phyloP scores from a whole-genome alignment of 2,329 filamentous ascomycete genomes.

The Fusarium aywerte region DNA sequence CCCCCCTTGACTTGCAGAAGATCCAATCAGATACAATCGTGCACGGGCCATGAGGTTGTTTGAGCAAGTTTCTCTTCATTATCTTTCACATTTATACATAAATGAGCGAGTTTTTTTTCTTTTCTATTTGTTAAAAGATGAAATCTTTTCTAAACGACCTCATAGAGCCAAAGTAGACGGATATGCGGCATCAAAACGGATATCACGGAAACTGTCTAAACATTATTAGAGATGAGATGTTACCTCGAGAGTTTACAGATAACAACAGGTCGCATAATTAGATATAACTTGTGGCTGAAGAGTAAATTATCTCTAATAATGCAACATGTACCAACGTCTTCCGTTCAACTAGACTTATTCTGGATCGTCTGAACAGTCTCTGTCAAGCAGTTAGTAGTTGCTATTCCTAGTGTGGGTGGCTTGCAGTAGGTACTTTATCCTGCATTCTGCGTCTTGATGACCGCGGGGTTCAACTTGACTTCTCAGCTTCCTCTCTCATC shows the following conservation, averaged over 20 bases:
- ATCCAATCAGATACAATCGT: constrained; percentile 32
- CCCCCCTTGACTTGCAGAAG: constrained; percentile 5
- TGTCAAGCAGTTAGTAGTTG: not conserved
- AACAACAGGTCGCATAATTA: not conserved
- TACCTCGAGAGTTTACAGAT: not conserved
- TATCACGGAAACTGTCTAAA: constrained; percentile 17
- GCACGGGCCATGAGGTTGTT: constrained; percentile 50
- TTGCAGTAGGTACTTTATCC: constrained; percentile 4
- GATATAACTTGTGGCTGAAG: not conserved
- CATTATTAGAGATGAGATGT: not conserved
- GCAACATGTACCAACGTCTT: not conserved
- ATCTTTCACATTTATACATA: too few species aligned
- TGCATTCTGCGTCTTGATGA: not conserved
- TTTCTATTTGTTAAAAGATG: not conserved
- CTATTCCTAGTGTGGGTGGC: not conserved
- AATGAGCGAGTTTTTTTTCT: constrained; percentile 31
- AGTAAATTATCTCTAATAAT: not conserved
- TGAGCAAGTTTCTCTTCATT: constrained; percentile 55
- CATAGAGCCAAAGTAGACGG: constrained; percentile 11
- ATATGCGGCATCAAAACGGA: constrained; percentile 34
- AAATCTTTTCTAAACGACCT: constrained; percentile 4
- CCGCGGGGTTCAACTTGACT: constrained; percentile 6
- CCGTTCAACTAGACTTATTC: not conserved
- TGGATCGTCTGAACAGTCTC: not conserved
- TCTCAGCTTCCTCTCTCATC: not conserved